Evolutionary conservation across 352 stramenopile species (phyloP).

Genomic region (Aphanomyces cochlioides): DNA sequence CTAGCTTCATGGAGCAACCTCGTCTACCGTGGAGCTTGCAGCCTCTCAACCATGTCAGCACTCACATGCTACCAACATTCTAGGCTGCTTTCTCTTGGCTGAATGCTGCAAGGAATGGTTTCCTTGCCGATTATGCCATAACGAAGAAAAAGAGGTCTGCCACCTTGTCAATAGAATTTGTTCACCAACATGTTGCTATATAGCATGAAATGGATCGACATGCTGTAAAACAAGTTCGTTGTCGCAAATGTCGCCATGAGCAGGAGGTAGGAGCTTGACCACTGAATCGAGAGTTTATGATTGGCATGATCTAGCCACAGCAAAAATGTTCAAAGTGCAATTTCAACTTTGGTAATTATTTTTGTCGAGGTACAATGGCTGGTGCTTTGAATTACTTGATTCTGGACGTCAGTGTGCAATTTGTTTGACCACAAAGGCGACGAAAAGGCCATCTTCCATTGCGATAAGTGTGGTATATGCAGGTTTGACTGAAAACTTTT

Average conservation of each 20-base stretch:
- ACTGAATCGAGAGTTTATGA: not conserved
- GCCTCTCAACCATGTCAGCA: no score
- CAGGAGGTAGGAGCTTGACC: slow-evolving; percentile 42
- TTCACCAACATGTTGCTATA: not conserved
- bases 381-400: no score
- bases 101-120: slow-evolving; percentile 75
- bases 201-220: slow-evolving; percentile 73
- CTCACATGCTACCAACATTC: no score
- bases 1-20: not conserved
- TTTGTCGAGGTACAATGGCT: slow-evolving; percentile 6
- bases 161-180: no score
- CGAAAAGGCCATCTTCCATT: slow-evolving; percentile 25
- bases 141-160: slow-evolving; percentile 37
- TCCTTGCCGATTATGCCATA: slow-evolving; percentile 67
- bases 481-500: not conserved
- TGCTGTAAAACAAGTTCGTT: slow-evolving; percentile 66
- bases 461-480: slow-evolving; percentile 25
- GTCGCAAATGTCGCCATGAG: slow-evolving; percentile 50
- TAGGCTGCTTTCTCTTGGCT: slow-evolving; percentile 40
- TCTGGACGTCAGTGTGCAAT: slow-evolving; percentile 12
- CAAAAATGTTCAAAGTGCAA: slow-evolving; percentile 21
- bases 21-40: no score
- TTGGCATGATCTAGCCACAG: slow-evolving; percentile 3
- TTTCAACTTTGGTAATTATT: slow-evolving; percentile 14
- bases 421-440: slow-evolving; percentile 22